phyloP scores from a whole-genome alignment of 2,329 filamentous ascomycete species.

The Chaetothyriales sp. region DNA sequence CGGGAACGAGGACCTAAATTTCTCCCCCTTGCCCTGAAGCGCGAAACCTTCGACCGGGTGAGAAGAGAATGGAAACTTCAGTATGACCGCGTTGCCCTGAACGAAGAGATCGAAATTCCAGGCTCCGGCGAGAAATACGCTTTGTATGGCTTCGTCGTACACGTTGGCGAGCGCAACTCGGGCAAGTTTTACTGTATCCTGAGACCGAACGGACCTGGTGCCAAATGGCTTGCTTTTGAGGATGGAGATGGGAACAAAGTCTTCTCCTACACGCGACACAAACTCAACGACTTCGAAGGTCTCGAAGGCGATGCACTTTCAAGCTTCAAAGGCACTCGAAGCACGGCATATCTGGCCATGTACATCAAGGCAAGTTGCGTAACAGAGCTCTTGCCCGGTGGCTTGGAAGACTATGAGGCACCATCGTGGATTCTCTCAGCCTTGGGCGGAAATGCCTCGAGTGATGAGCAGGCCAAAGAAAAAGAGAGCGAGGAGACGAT shows the following conservation, averaged over 20 bases:
- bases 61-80: slow-evolving; percentile 45
- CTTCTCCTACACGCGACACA: slow-evolving; percentile 42
- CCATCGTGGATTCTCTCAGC: slow-evolving; percentile 25
- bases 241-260: slow-evolving; percentile 43
- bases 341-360: slow-evolving; percentile 40
- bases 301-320: slow-evolving; percentile 26
- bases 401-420: slow-evolving; percentile 36
- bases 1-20: slow-evolving; percentile 31
- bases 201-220: slow-evolving; percentile 41
- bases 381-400: slow-evolving; percentile 28
- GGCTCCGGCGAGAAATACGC: slow-evolving; percentile 34
- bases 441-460: slow-evolving; percentile 10
- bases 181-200: slow-evolving; percentile 48
- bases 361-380: slow-evolving; percentile 41
- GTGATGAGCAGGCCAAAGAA: slow-evolving; percentile 4
- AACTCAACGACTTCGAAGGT: slow-evolving; percentile 39
- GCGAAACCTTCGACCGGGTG: slow-evolving; percentile 42
- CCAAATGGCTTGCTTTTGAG: slow-evolving; percentile 47
- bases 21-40: slow-evolving; percentile 42
- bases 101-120: slow-evolving; percentile 40
- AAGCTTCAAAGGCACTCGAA: slow-evolving; percentile 26
- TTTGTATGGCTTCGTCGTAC: slow-evolving; percentile 47
- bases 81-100: slow-evolving; percentile 41
- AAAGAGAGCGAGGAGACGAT: slow-evolving; percentile 9
- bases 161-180: slow-evolving; percentile 45